phyloP scores from a whole-genome alignment of 2,329 filamentous ascomycete species.

The Colletotrichum sp. region DNA sequence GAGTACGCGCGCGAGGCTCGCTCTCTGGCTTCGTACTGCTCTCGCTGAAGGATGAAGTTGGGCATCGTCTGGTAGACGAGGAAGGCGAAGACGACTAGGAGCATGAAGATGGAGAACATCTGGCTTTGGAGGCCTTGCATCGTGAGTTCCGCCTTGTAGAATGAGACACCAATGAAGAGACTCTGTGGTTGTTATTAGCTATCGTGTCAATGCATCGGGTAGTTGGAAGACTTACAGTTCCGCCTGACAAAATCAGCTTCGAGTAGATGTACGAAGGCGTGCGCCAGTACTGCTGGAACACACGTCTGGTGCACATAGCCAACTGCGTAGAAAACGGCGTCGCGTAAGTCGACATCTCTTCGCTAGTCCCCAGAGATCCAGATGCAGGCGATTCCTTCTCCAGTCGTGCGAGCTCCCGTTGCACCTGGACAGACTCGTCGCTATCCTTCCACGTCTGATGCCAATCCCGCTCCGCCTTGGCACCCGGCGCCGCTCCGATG shows the following conservation, averaged over 20 bases:
- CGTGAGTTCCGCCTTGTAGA: slow-evolving; percentile 60
- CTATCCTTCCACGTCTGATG: slow-evolving; percentile 36
- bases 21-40: slow-evolving; percentile 71
- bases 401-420: slow-evolving; percentile 34
- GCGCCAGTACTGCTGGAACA: slow-evolving; percentile 81
- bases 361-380: background rate
- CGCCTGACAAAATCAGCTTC: slow-evolving; percentile 63
- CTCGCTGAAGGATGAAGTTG: slow-evolving; percentile 68
- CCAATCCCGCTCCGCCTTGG: slow-evolving; percentile 45
- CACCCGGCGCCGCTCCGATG: slow-evolving; percentile 42
- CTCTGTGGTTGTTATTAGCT: slow-evolving; percentile 27
- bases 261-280: slow-evolving; percentile 77
- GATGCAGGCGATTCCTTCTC: slow-evolving; percentile 3
- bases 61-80: slow-evolving; percentile 68
- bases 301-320: slow-evolving; percentile 62
- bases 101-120: slow-evolving; percentile 70
- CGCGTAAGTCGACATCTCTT: slow-evolving; percentile 63
- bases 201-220: fast-evolving
- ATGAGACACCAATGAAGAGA: slow-evolving; percentile 70
- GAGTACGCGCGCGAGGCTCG: slow-evolving; percentile 68
- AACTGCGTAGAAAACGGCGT: slow-evolving; percentile 69
- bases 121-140: slow-evolving; percentile 70
- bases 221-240: slow-evolving; percentile 26
- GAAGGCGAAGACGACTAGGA: slow-evolving; percentile 67
- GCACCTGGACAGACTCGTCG: slow-evolving; percentile 31